A percentile compares a stretch with the other conserved stretches of the same genome.
Evolutionary conservation across 768 basidiomycete genomes (phyloP).

Genomic region (Pleurotus sapidus): DNA sequence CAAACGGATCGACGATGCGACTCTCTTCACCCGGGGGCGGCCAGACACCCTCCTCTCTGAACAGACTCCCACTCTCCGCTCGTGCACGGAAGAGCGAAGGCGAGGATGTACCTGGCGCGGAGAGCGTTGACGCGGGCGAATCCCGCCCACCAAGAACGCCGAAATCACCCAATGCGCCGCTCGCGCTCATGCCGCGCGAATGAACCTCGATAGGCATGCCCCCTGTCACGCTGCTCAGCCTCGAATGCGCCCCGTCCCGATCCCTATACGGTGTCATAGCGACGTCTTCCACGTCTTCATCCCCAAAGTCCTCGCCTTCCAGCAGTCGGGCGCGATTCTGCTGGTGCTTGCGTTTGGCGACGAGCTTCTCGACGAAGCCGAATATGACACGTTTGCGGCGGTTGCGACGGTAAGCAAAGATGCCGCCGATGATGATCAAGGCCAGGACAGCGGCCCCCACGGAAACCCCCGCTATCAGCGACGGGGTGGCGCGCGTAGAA

Average conservation of each 20-base stretch:
- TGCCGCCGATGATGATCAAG: slow-evolving; percentile 1
- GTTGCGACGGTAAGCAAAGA: slow-evolving; percentile 7
- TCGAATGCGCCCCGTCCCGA: not conserved
- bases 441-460: not conserved
- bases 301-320: slow-evolving; percentile 10
- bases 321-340: slow-evolving; percentile 7
- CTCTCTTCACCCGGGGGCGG: slow-evolving; percentile 32
- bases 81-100: slow-evolving; percentile 36
- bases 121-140: not conserved
- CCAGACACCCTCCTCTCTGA: slow-evolving; percentile 44
- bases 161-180: not conserved
- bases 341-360: not conserved
- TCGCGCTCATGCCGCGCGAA: not conserved
- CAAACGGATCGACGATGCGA: slow-evolving; percentile 37
- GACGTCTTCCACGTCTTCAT: not conserved
- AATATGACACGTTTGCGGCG: not conserved
- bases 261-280: slow-evolving; percentile 1
- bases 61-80: slow-evolving; percentile 43
- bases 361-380: slow-evolving; percentile 4
- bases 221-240: not conserved
- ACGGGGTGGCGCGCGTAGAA: not conserved
- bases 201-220: not conserved
- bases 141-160: not conserved
- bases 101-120: slow-evolving; percentile 12
- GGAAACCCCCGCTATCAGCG: slow-evolving; percentile 8